Conservation (phyloP, 306 rosid species). For the Lathyrus sativus region DNA sequence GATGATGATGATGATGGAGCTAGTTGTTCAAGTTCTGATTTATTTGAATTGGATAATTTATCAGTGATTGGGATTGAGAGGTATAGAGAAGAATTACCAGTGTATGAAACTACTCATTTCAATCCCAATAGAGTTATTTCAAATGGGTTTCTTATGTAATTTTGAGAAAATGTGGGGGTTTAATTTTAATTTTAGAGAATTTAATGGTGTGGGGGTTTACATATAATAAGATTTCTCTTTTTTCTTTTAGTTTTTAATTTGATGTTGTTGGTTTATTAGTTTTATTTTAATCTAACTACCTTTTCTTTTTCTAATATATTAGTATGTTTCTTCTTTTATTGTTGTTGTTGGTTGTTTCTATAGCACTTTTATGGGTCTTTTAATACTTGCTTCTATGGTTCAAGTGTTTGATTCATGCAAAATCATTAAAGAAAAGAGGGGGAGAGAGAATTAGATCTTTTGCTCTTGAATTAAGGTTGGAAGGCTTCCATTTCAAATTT, state of each 20-base stretch:
- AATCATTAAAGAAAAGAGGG: slow-evolving; percentile 29
- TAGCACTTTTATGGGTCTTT: slow-evolving; percentile 9
- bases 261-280: slow-evolving; percentile 17
- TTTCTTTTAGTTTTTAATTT: background rate
- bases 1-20: slow-evolving; percentile 70
- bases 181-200: slow-evolving; percentile 36
- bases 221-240: slow-evolving; percentile 53
- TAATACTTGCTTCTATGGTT: slow-evolving; percentile 22
- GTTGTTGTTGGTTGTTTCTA: background rate
- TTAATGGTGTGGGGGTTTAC: slow-evolving; percentile 70
- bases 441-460: background rate
- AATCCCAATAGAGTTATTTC: slow-evolving; percentile 80
- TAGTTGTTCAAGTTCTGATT: slow-evolving; percentile 92
- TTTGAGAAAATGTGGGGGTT: slow-evolving; percentile 12
- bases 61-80: slow-evolving; percentile 84
- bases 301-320: slow-evolving; percentile 8
- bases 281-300: slow-evolving; percentile 33
- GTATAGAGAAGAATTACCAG: slow-evolving; percentile 89
- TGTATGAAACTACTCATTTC: slow-evolving; percentile 91
- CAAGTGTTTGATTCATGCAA: slow-evolving; percentile 24
- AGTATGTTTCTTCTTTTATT: slow-evolving; percentile 1
- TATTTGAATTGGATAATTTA: slow-evolving; percentile 89
- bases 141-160: slow-evolving; percentile 77
- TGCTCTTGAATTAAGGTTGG: background rate
- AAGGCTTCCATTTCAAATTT: background rate